These are phyloP conservation scores for Papiliotrema nemorosa DNA, from an alignment of 1,284 basidiomycete species.

Conservation along the genomic window DNA sequence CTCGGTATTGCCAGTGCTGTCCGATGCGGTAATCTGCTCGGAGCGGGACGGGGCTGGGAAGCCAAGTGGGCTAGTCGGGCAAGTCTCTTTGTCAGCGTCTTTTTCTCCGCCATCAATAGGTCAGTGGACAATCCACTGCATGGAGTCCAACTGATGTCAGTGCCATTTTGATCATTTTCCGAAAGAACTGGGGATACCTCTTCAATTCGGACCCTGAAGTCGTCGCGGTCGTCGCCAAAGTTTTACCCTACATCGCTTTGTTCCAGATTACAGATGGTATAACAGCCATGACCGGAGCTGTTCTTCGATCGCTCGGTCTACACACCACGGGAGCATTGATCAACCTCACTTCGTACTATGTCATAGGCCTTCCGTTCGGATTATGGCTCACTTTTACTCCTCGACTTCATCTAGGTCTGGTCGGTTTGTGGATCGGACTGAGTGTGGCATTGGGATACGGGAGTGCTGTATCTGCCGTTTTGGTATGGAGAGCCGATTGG, in stretches of 20 bases:
- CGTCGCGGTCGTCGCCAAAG: slow-evolving; percentile 59
- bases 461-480: slow-evolving; percentile 34
- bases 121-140: slow-evolving; percentile 33
- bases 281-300: slow-evolving; percentile 64
- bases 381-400: slow-evolving; percentile 51
- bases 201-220: slow-evolving; percentile 78
- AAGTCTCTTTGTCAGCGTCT: slow-evolving; percentile 60
- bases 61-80: slow-evolving; percentile 64
- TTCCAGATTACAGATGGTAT: slow-evolving; percentile 65
- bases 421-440: slow-evolving; percentile 53
- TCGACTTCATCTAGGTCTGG: slow-evolving; percentile 34
- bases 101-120: slow-evolving; percentile 62
- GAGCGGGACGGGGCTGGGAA: slow-evolving; percentile 64
- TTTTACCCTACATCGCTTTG: slow-evolving; percentile 66
- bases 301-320: slow-evolving; percentile 73
- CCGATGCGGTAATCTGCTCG: slow-evolving; percentile 77
- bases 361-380: slow-evolving; percentile 52
- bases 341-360: slow-evolving; percentile 54
- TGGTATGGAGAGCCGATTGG: slow-evolving; percentile 52
- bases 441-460: slow-evolving; percentile 50
- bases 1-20: slow-evolving; percentile 78
- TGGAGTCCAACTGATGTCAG: slow-evolving; percentile 47
- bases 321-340: slow-evolving; percentile 52
- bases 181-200: slow-evolving; percentile 69
- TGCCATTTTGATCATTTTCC: slow-evolving; percentile 66